Evolutionary conservation across 2,329 filamentous ascomycete genomes (phyloP).

Genomic region (Exophiala aquamarina): DNA sequence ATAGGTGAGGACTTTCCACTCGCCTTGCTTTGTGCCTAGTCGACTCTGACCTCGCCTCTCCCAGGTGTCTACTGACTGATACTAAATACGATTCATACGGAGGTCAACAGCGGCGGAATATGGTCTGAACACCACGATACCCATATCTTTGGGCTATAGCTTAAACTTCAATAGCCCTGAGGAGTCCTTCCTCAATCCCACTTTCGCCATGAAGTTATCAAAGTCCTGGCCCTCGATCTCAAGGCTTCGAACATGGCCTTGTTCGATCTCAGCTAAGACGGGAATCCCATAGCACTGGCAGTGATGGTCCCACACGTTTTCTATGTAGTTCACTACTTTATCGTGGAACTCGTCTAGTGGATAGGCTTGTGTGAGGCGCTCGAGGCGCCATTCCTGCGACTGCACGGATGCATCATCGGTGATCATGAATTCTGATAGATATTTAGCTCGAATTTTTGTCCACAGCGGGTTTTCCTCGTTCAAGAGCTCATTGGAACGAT

Average conservation of each 20-base stretch:
- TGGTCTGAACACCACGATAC: background rate
- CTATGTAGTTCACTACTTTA: slow-evolving; percentile 14
- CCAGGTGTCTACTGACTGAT: too few relatives aligned
- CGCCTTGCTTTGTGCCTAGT: too few relatives aligned
- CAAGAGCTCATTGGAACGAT: background rate
- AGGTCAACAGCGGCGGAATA: too few relatives aligned
- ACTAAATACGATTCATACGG: too few relatives aligned
- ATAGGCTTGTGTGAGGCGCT: slow-evolving; percentile 20
- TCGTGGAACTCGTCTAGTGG: slow-evolving; percentile 12
- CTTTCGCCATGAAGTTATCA: slow-evolving; percentile 17
- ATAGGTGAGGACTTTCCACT: too few relatives aligned
- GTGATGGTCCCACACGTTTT: slow-evolving; percentile 10
- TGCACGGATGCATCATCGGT: slow-evolving; percentile 4
- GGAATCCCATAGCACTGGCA: slow-evolving; percentile 28
- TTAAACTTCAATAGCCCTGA: background rate
- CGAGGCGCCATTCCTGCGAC: slow-evolving; percentile 15
- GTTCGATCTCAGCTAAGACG: slow-evolving; percentile 29
- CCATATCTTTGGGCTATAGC: too few relatives aligned
- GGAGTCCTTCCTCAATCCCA: slow-evolving; percentile 12
- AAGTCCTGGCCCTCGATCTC: slow-evolving; percentile 20
- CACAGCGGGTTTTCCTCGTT: slow-evolving; percentile 11
- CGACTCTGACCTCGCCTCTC: too few relatives aligned
- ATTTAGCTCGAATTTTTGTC: slow-evolving; percentile 14
- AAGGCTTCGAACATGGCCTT: slow-evolving; percentile 24
- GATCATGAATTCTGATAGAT: slow-evolving; percentile 20